These are phyloP conservation scores for Euphorbia neoarborescens DNA, from an alignment of 441 rosid species.

Conservation along the genomic window DNA sequence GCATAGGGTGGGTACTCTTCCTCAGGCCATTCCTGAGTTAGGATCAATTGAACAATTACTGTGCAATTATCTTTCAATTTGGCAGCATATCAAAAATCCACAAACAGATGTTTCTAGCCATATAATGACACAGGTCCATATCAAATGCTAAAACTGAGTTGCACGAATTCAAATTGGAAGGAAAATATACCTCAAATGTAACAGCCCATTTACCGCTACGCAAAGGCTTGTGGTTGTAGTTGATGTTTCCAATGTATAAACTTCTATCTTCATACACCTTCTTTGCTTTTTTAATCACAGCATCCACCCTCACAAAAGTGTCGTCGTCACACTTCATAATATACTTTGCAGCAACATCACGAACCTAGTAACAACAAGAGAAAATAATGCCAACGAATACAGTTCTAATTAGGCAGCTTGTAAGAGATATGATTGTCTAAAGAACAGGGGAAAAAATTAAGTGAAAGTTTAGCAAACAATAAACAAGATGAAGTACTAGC, in stretches of 20 bases:
- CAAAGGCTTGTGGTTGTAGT: slow-evolving; percentile 72
- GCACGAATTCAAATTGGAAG: background rate
- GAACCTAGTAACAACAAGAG: slow-evolving; percentile 37
- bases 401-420: background rate
- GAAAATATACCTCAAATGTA: slow-evolving; percentile 54
- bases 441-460: background rate
- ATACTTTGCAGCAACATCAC: slow-evolving; percentile 45
- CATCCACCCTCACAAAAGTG: slow-evolving; percentile 65
- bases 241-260: slow-evolving; percentile 68
- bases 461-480: background rate
- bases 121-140: background rate
- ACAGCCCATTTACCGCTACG: slow-evolving; percentile 91
- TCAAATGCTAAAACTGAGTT: background rate
- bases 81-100: background rate
- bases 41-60: background rate
- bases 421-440: background rate
- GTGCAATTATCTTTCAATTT: background rate
- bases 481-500: background rate
- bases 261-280: slow-evolving; percentile 47
- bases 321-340: slow-evolving; percentile 93
- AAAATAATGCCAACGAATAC: background rate
- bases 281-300: slow-evolving; percentile 48
- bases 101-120: too few relatives aligned
- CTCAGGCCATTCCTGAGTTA: slow-evolving; percentile 83
- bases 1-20: slow-evolving; percentile 96